Percentiles rank a stretch among this genome's conserved stretches.
Conservation (phyloP, 768 basidiomycete genomes). For the Mycena indigotica region DNA sequence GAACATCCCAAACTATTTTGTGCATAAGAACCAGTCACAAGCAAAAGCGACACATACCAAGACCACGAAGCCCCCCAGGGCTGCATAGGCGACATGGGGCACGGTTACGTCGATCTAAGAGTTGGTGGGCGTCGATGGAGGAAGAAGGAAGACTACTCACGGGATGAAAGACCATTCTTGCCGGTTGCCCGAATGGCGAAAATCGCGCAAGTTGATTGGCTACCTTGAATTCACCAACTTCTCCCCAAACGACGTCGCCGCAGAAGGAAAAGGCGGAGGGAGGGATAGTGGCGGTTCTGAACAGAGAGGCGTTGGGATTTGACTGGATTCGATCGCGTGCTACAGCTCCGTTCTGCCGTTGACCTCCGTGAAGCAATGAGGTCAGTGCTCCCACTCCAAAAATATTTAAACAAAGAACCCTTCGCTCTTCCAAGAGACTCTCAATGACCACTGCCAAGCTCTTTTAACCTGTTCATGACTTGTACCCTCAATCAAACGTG, state of each 20-base stretch:
- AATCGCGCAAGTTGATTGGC: constrained; percentile 11
- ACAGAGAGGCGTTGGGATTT: not conserved
- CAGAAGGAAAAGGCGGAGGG: not conserved
- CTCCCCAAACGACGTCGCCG: not conserved
- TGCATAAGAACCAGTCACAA: constrained; percentile 54
- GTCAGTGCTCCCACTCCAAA: not conserved
- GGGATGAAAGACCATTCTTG: constrained; percentile 15
- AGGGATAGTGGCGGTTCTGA: not conserved
- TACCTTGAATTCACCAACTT: not conserved
- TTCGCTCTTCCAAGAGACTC: too few species aligned
- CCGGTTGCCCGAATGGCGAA: constrained; percentile 13
- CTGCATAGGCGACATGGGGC: constrained; percentile 78
- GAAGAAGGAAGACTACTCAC: constrained; percentile 8
- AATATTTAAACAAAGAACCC: too few species aligned
- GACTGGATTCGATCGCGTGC: not conserved
- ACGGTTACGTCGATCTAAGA: constrained; percentile 62
- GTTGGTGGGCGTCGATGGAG: not conserved
- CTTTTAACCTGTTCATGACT: too few species aligned
- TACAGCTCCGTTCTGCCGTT: not conserved
- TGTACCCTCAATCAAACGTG: too few species aligned
- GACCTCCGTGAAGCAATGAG: not conserved
- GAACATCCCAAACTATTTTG: constrained; percentile 95
- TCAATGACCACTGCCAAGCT: too few species aligned
- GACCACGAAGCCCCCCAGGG: constrained; percentile 81
- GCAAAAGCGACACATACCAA: constrained; percentile 75